Base-by-base conservation (phyloP, 768 basidiomycete species). In the Serendipita vermifera region DNA sequence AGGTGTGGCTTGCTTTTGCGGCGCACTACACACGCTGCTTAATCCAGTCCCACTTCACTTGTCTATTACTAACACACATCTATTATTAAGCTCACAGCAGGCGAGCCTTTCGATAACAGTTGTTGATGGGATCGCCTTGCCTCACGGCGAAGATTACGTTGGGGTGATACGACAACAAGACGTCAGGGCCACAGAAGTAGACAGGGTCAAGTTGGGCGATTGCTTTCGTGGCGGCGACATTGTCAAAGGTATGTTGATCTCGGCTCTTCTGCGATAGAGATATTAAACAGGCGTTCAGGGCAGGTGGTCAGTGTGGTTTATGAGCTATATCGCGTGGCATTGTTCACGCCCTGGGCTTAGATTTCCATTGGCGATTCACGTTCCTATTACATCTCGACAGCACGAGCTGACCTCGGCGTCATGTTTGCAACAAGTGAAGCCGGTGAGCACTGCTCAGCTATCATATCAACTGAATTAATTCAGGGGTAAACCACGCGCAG, bases 201-300 rank as follows among this genome's bases (percentile, higher is more conserved):
- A 92, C 71, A 82, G 80, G 62, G 79, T 93, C 58, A 90, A 86
- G 70, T 86, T 93, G 58, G 81, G 82, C 31, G 87, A 91, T 62
- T 94, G 89, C 64, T 96, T 94, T 67, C 77, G 91, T 24, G 87
- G 88, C 0, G 90, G 92, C 13, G 91, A 96, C 65, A 86, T 93
- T 51, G 84, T 96, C 31, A 79, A 83, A 58, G 89, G 87, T 35
- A 89, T 94, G 63, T 91, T 92, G 66, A 66, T 83, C 74, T 27
- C 11, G 24, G 35, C 26, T 24, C 33, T 38, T 38, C 4, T 14
- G 33, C 51, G 22, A 29, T 3, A 0, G 35, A 5, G 5, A 3
- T 3, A 27, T 17, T 5, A 15, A 11, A 54, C 56, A 41, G 60
- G 36, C n/a, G 36, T 13, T 4, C 35, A 5, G 14, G 33, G n/a